Evolutionary conservation across 176 grass and related monocot species (phyloP).

Genomic region (bread wheat (Triticum aestivum)): DNA sequence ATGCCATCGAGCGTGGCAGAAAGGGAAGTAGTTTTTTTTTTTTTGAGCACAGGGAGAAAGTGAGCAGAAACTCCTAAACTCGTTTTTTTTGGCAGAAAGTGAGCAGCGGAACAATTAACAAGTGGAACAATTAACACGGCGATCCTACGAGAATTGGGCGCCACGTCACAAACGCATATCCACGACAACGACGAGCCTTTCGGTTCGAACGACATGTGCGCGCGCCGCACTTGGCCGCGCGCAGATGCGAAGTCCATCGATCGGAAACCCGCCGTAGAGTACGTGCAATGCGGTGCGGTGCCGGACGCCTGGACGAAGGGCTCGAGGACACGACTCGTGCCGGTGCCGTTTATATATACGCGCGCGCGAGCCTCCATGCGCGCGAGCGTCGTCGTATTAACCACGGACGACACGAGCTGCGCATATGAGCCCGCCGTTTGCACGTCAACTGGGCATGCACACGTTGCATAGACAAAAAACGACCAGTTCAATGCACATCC

Average conservation of each 20-base stretch:
- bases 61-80: no score
- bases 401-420: neutral
- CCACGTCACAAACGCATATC: no score
- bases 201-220: no score
- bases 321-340: neutral
- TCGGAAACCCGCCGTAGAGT: neutral
- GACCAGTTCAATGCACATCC: neutral
- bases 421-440: neutral
- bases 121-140: no score
- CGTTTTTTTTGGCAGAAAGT: no score
- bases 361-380: neutral
- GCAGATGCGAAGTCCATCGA: neutral
- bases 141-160: no score
- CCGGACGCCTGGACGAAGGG: slow-evolving; percentile 8
- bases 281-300: neutral
- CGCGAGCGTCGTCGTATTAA: neutral
- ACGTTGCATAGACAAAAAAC: neutral
- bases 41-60: no score
- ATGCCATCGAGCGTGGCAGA: no score
- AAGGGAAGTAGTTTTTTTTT: no score
- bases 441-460: neutral
- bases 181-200: no score
- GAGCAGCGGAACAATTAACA: no score
- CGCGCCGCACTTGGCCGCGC: no score
- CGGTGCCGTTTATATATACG: neutral